Evolutionary conservation across 1,139 yeast genomes (phyloP).

Genomic region (Suhomyces chickasaworum): DNA sequence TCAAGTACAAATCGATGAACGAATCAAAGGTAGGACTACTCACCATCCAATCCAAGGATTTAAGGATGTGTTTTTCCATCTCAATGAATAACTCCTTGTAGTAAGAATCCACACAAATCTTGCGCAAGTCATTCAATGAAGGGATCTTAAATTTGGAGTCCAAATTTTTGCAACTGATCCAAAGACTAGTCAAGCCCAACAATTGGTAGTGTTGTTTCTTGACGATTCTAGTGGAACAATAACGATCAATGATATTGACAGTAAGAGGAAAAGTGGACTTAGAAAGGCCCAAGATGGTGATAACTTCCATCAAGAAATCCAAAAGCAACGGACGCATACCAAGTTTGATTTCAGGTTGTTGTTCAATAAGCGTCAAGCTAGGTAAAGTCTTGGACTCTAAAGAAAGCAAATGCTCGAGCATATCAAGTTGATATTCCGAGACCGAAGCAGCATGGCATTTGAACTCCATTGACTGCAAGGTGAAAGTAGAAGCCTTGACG

Average conservation of each 20-base stretch:
- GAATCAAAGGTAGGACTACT: conserved; percentile 62
- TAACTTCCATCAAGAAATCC: conserved; percentile 57
- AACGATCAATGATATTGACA: conserved; percentile 55
- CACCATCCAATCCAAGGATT: conserved; percentile 58
- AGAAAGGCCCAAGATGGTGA: conserved; percentile 49
- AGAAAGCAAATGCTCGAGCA: conserved; percentile 39
- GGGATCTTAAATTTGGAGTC: conserved; percentile 72
- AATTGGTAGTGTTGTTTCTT: conserved; percentile 63
- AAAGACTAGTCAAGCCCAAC: conserved; percentile 68
- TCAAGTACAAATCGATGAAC: conserved; percentile 56
- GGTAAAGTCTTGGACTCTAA: conserved; percentile 41
- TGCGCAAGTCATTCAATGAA: conserved; percentile 53
- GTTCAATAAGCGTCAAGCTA: conserved; percentile 44
- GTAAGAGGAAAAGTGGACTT: conserved; percentile 57
- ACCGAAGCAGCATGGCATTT: conserved; percentile 42
- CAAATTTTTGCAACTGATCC: conserved; percentile 74
- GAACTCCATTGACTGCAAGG: conserved; percentile 37
- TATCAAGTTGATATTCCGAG: conserved; percentile 45
- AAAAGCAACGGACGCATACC: conserved; percentile 53
- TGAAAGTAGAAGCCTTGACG: conserved; percentile 36
- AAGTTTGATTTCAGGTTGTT: conserved; percentile 53
- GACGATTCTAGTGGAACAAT: conserved; percentile 51
- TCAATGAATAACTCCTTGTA: conserved; percentile 60
- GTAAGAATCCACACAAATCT: conserved; percentile 65
- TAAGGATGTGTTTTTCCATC: conserved; percentile 68